Percentiles rank a stretch among this genome's conserved stretches.
Conservation (phyloP, 208 protist genomes). For the Tritrichomonas musculus region DNA sequence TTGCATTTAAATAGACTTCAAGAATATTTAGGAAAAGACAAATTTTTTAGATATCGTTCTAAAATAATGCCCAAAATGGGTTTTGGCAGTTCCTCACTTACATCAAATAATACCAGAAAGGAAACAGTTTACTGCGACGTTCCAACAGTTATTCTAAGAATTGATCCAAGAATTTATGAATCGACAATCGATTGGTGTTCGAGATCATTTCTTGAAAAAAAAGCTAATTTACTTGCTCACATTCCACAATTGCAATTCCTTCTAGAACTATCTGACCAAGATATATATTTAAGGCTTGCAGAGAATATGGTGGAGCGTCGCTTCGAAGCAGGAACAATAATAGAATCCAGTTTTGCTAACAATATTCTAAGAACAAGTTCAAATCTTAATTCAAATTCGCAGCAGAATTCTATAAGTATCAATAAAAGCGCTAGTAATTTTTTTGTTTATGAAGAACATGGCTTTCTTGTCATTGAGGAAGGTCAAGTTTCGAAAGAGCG, state of each 20-base stretch:
- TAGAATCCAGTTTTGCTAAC: neutral
- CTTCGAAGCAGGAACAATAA: neutral
- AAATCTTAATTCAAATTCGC: neutral
- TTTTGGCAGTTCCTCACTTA: neutral
- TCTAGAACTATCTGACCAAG: neutral
- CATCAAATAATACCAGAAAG: neutral
- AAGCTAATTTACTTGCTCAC: neutral
- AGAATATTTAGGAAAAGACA: neutral
- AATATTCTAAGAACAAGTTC: no score
- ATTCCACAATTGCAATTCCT: neutral
- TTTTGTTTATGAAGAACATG: neutral
- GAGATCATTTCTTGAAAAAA: neutral
- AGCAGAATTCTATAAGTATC: no score
- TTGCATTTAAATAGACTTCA: neutral
- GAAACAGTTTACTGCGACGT: neutral
- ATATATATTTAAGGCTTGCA: neutral
- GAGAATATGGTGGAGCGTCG: neutral
- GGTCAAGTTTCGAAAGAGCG: neutral
- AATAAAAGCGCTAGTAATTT: no score
- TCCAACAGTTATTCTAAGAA: neutral
- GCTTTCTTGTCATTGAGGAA: slow-evolving; percentile 1
- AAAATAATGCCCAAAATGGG: neutral
- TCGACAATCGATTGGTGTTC: neutral
- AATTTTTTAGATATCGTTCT: neutral
- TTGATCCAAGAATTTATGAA: neutral